Evolutionary conservation across 495 filamentous ascomycete genomes (phyloP), one percentile per base, ranked within the genome.

Genomic region (Lepidopterella palustris): DNA sequence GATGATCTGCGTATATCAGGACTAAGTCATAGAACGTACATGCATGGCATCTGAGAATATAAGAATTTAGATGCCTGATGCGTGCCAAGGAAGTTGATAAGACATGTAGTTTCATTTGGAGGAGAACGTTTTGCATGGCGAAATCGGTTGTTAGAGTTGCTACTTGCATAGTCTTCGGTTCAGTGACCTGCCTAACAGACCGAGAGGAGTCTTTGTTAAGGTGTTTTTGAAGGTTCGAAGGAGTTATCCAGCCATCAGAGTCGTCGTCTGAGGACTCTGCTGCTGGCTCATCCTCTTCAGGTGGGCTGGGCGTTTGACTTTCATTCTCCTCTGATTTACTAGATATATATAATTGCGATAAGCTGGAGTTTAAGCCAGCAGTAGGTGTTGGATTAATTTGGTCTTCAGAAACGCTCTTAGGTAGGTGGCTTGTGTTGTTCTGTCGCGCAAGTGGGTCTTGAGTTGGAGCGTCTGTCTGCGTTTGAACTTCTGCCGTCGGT

Each of bases 91-190:
- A 81, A 1, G 88, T 79, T 3, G 90, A 92, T 21, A 99, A 77
- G 6, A 99, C 83, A 68, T 95, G 90, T 27, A 99, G 80, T 74
- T 96, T 96, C 77, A 97, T 93, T 63, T 92, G 89, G 9, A 99
- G 79, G 1, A 92, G 77, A 21, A 97, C 89, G 68, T 97, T 97
- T 75, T 97, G 90, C 83, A 97, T 92, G 42, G 93, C 92, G 76
- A 88, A 97, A 78, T 99, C 93, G 58, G 87, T 88, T 0, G 93
- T 97, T 62, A 97, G 85, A 47, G 89, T 83, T 9, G 90, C 95
- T 10, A 87, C 89, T 69, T 91, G 82, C 64, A 95, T 87, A 21
- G 80, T 80, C 52, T 83, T 80, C 6, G 77, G 72, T 57, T 87
- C 80, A 0, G 77, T 76, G 25, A 80, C 70, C 3, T 77, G 71